Base-by-base conservation (phyloP, 2,329 filamentous ascomycete genomes). In the Anthostomella pinea region DNA sequence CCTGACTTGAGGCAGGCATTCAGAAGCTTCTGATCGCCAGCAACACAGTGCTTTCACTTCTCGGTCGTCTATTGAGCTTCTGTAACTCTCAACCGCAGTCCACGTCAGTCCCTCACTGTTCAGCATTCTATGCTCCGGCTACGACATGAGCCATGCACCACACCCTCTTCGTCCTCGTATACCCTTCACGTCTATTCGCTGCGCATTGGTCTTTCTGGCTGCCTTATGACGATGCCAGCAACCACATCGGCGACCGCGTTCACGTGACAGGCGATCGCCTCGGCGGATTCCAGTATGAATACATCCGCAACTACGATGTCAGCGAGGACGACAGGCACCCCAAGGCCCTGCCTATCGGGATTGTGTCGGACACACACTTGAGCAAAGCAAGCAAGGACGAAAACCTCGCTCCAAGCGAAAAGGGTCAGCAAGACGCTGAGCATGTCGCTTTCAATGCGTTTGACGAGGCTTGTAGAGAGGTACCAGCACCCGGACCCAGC, bases 181-280 rank as follows among this genome's bases (percentile, higher is more conserved):
- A 49, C 20, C 44, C 44, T 19, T 47, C 44, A 17, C 44, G 36
- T 20, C 31, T 49, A 28, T 49, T 49, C 24, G 44, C 46, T 17
- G 46, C 46, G 15, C 46, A 49, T 21, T 49, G 46, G 46, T 43
- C 46, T 8, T 48, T 49, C 29, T 49, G 44, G 44, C n/a, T 47
- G 13, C 46, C 46, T 6, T 33, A 45, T 16, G 13, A 32, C 33
- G 35, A 41, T n/a, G 15, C 30, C 11, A 11, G 20, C 9, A 29
- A 34, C n/a, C 15, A 43, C 10, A 35, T 19, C 5, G 46, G 46
- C 7, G 39, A 47, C 18, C 46, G 46, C 27, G 40, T 49, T 24
- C 46, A 49, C 27, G 44, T 39, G 15, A 49, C 46, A 25, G 46
- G 46, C 3, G 46, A 49, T 32, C 43, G 43, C 16, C 37, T 47